These are phyloP conservation scores for Chalara sp. DNA, from an alignment of 2,329 filamentous ascomycete species.

Conservation along the genomic window DNA sequence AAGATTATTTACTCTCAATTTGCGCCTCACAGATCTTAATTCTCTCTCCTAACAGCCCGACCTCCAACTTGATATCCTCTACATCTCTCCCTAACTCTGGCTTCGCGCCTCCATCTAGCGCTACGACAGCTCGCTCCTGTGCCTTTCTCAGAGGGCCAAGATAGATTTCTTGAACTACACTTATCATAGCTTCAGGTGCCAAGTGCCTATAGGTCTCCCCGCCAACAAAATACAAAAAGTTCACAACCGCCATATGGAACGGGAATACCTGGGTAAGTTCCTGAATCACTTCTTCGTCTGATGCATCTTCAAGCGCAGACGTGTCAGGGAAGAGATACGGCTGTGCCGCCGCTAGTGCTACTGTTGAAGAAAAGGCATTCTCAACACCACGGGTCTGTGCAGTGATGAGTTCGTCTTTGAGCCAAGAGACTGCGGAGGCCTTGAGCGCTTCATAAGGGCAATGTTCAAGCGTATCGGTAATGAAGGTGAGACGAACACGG, in stretches of 20 bases:
- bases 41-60: slow-evolving; percentile 22
- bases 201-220: slow-evolving; percentile 38
- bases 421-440: slow-evolving; percentile 56
- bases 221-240: slow-evolving; percentile 53
- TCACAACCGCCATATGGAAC: slow-evolving; percentile 53
- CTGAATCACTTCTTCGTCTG: slow-evolving; percentile 38
- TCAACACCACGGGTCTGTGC: slow-evolving; percentile 23
- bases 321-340: slow-evolving; percentile 55
- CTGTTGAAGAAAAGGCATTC: slow-evolving; percentile 42
- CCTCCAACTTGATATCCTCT: slow-evolving; percentile 10
- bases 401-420: slow-evolving; percentile 54
- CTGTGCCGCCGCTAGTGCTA: slow-evolving; percentile 53
- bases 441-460: slow-evolving; percentile 57
- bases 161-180: slow-evolving; percentile 52
- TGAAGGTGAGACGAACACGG: slow-evolving; percentile 50
- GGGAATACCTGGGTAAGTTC: slow-evolving; percentile 45
- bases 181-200: slow-evolving; percentile 48
- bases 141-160: slow-evolving; percentile 44
- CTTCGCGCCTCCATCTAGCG: slow-evolving; percentile 3
- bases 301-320: slow-evolving; percentile 37
- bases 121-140: slow-evolving; percentile 26
- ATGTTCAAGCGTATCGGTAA: slow-evolving; percentile 59
- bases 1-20: slow-evolving; percentile 1
- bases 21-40: slow-evolving; percentile 13
- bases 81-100: neutral